Base-by-base conservation (phyloP, 2,329 filamentous ascomycete genomes). In the Westerdykella aurantiaca region DNA sequence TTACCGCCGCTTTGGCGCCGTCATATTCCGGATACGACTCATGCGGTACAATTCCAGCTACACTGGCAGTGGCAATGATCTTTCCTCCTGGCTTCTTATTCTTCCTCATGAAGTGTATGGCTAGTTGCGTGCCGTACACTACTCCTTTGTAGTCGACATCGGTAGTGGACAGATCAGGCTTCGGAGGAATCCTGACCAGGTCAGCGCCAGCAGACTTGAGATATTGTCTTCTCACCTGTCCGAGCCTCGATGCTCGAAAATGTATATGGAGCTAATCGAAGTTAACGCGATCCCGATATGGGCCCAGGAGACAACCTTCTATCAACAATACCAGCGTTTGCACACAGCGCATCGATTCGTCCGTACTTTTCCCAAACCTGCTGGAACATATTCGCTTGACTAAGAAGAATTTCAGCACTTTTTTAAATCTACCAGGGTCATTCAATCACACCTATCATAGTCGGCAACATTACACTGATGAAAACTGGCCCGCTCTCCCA, bases 101-200 rank as follows among this genome's bases (percentile, higher is more conserved):
- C 51, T 75, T 69, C 11, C 74, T 64, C 75, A 78, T 78, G 55
- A 77, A 78, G 49, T 78, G 73, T 9, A 70, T 72, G 1, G 76
- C 73, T 10, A 78, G 62, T 48, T 71, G 67, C 1, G 69, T 72
- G 5, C 74, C 73, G 43, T 77, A 77, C 0, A 78, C 55, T 1
- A 78, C 67, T 3, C 72, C 73, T 55, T 77, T 78, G 58, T 72
- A 73, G 52, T 73, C 68, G n/a, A 76, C 57, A 49, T 78, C 73
- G 1, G 74, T 76, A 41, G 68, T 70, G 0, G 52, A 42, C 3
- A 73, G 50, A 48, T 76, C 66, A 1, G 74, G 75, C 46, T 67
- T 67, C 1, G 72, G 67, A 2, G 73, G 74, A 23, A 75, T 60
- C 33, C 53, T 58, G 13, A 10, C n/a, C 38, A 43, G 14, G 18